A percentile compares a stretch with the other conserved stretches of the same genome.
Conservation (phyloP, 257 asterid genomes). For the Solanum gandarillasii region DNA sequence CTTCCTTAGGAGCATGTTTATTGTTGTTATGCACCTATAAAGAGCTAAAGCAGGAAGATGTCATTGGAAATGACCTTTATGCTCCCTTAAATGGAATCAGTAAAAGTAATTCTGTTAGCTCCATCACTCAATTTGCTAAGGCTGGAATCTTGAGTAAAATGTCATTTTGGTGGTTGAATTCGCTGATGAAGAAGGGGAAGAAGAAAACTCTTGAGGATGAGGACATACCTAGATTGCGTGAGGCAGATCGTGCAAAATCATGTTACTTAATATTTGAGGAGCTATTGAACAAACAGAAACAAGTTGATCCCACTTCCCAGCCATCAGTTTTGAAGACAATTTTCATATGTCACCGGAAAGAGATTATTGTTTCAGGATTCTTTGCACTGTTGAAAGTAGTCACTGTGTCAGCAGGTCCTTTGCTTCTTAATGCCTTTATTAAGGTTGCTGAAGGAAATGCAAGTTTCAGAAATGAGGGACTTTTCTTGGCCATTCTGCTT, state of each 20-base stretch:
- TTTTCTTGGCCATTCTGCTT: constrained; percentile 38
- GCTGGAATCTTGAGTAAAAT: constrained; percentile 46
- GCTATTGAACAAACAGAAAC: constrained; percentile 32
- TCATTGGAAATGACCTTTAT: constrained; percentile 5
- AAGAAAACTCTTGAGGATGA: constrained; percentile 53
- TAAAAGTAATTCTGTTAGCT: constrained; percentile 23
- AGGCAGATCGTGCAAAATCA: constrained; percentile 41
- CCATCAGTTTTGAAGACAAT: constrained; percentile 50
- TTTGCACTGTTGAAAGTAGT: constrained; percentile 37
- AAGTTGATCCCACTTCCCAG: constrained; percentile 41
- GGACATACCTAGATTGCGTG: constrained; percentile 69
- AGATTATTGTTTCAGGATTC: constrained; percentile 35
- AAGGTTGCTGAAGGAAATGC: constrained; percentile 50
- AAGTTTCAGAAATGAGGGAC: constrained; percentile 43
- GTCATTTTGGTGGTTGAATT: constrained; percentile 66
- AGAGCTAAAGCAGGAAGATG: constrained; percentile 18
- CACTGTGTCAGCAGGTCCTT: constrained; percentile 68
- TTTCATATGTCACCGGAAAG: constrained; percentile 25
- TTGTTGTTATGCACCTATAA: constrained; percentile 48
- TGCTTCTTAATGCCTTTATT: constrained; percentile 61
- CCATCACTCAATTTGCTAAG: constrained; percentile 57
- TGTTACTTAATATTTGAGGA: constrained; percentile 39
- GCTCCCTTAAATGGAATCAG: constrained; percentile 42
- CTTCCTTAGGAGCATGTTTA: constrained; percentile 54
- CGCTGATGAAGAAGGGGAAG: constrained; percentile 59